These are phyloP conservation scores for Candida wancherniae DNA, from an alignment of 805 yeast genomes.

Conservation along the genomic window DNA sequence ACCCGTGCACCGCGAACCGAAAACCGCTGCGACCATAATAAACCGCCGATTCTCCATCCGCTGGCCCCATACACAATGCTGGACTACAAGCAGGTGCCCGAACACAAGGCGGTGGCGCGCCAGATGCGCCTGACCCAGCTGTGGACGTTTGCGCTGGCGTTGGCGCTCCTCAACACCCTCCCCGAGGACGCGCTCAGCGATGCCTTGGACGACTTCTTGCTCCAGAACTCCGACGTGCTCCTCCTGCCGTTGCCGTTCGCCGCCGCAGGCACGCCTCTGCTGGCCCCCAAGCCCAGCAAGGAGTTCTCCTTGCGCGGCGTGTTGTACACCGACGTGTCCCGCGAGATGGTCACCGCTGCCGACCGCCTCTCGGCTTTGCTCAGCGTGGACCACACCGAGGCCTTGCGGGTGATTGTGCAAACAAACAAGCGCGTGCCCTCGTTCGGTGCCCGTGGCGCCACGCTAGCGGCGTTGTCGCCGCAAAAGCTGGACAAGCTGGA, in stretches of 20 bases:
- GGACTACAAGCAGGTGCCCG: slow-evolving; percentile 1
- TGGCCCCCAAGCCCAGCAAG: slow-evolving; percentile 10
- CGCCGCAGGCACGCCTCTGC: slow-evolving; percentile 1
- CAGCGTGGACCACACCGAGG: slow-evolving; percentile 40
- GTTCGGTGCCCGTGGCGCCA: slow-evolving; percentile 9
- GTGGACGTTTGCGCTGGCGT: slow-evolving; percentile 40
- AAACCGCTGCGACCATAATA: neutral
- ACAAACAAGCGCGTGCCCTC: slow-evolving; percentile 36
- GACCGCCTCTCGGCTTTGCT: slow-evolving; percentile 35
- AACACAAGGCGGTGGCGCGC: slow-evolving; percentile 2
- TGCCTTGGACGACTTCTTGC: slow-evolving; percentile 37
- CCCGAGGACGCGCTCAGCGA: slow-evolving; percentile 30
- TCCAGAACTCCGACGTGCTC: slow-evolving; percentile 27
- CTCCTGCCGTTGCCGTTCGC: slow-evolving; percentile 30
- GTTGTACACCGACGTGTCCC: slow-evolving; percentile 31
- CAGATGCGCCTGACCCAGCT: slow-evolving; percentile 15
- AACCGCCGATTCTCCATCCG: neutral
- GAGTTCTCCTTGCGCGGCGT: slow-evolving; percentile 40
- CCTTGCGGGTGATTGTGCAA: slow-evolving; percentile 44
- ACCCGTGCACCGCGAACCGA: neutral
- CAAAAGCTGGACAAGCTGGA: slow-evolving; percentile 35
- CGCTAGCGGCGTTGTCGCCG: slow-evolving; percentile 22
- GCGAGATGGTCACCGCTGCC: slow-evolving; percentile 35
- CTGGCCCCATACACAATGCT: neutral
- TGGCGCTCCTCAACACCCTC: slow-evolving; percentile 26